phyloP scores from a whole-genome alignment of 331 rosid species.

The Quercus tomentella region DNA sequence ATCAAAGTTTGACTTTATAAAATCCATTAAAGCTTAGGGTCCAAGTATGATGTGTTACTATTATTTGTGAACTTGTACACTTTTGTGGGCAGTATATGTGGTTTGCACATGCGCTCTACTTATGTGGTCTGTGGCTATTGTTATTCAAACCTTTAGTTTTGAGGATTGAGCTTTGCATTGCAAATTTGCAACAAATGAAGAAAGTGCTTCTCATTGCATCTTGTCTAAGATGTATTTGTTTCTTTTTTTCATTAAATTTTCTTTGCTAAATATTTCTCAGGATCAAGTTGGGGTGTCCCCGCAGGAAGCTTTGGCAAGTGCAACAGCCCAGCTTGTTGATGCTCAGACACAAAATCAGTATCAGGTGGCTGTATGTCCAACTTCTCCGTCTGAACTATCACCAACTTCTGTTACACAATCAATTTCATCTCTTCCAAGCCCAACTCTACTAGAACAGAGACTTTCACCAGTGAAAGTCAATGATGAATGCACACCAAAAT shows the following conservation, averaged over 20 bases:
- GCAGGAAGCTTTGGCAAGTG: slow-evolving; percentile 28
- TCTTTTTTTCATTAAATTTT: background rate
- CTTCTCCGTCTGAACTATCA: slow-evolving; percentile 47
- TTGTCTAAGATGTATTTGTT: background rate
- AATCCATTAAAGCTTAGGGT: background rate
- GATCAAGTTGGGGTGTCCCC: slow-evolving; percentile 38
- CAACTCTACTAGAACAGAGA: slow-evolving; percentile 37
- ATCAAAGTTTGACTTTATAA: background rate
- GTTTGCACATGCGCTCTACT: background rate
- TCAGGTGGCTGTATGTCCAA: slow-evolving; percentile 41
- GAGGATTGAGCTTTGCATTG: background rate
- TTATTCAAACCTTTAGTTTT: background rate
- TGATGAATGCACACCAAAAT: slow-evolving; percentile 14
- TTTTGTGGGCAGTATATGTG: background rate
- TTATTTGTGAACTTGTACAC: background rate
- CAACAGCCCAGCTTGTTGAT: slow-evolving; percentile 30
- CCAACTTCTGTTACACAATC: slow-evolving; percentile 88
- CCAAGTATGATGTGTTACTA: background rate
- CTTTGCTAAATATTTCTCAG: slow-evolving; percentile 33
- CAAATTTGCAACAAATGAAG: background rate
- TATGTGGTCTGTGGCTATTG: background rate
- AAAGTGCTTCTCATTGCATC: background rate
- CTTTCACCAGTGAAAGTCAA: slow-evolving; percentile 30
- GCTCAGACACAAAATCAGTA: slow-evolving; percentile 39
- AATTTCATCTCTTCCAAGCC: slow-evolving; percentile 53